Evolutionary conservation across 2,329 filamentous ascomycete genomes (phyloP), one percentile per base, ranked within the genome.

Genomic region (Diaporthe helianthi): DNA sequence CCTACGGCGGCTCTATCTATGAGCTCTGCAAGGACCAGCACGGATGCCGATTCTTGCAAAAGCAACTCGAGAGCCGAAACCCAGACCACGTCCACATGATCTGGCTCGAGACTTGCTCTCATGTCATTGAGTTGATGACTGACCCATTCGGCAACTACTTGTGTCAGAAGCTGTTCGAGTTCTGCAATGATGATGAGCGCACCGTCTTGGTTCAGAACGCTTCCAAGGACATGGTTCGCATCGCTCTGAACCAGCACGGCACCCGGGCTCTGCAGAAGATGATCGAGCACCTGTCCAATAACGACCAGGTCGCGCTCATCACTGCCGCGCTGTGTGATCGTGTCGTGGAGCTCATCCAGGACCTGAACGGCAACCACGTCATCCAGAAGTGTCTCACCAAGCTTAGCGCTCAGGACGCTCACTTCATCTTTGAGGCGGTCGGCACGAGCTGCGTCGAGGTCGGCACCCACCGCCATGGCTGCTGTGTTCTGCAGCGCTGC

Each of bases 381-480:
- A 98, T 99, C 73, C 96, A 99, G 82, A 99, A 99, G 83, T 99
- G 96, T 77, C 87, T 99, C 66, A 99, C 98, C 83, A 97, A 97
- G 80, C 90, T 99, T 47, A 91, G 89, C 73, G 86, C 93, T 1
- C 83, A 87, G 61, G 92, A 98, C 79, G 93, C 94, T 15, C 91
- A 97, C 79, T 99, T 99, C 85, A 98, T 99, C 78, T 98, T 98
- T 76, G 92, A 96, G 76, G 94, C 95, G 65, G 96, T 98, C 73
- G 95, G 94, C 72, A 86, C 86, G 67, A 87, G 96, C 78, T 97
- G 94, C 78, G 87, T 98, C 72, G 90, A 92, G 67, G 96, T 99
- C 67, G 96, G 96, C 71, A 99, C 96, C 67, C 96, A 99, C 78
- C 93, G 96, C 72, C 96, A 99, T 78, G 96, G 96, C 72, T 99